Evolutionary conservation across 2,329 filamentous ascomycete species (phyloP), one percentile per base, ranked within the genome.

Genomic region (Botrytis fabae): DNA sequence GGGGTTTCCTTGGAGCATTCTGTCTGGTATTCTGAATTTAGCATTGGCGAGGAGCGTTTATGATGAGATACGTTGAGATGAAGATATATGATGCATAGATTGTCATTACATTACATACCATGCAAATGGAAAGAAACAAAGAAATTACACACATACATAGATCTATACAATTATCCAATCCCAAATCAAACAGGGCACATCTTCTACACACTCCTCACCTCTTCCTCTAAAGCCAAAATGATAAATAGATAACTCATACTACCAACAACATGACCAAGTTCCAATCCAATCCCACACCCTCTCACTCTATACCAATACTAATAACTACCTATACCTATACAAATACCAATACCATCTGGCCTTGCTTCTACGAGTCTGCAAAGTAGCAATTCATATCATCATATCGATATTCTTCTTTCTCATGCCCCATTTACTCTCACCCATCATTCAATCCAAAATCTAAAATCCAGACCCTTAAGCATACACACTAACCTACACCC

Each of bases 1-100:
- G n/a, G 10, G 7, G 20, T 12, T 61, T 51, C 16, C n/a, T 46
- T 62, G 4, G 18, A 6, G 28, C 9, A 35, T 40, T 16, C 3
- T n/a, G 8, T 32, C 32, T 32, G 12, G 28, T 7, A n/a, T 59
- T 38, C n/a, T 32, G 59, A 25, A 61, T 14, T 61, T 62, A 40
- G 69, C 48, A 57, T 18, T 28, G n/a, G n/a, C 14, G n/a, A 9
- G 6, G 60, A 46, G 42, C 9, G 12, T 28, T 63, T 28, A 32
- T 42, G 35, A 46, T 46, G 35, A 32, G 25, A 44, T 32, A 40
- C 25, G 22, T 38, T n/a, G 32, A 57, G n/a, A 22, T 35, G 6
- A n/a, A 70, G 28, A 70, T 51, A 64, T 18, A 46, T 12, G 61
- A 28, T 69, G 5, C 6, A 69, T 42, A 69, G 20, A 59, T 64